A percentile compares a stretch with the other conserved stretches of the same genome.
phyloP scores from a whole-genome alignment of 2,329 filamentous ascomycete species.

The Davidsoniella australis region DNA sequence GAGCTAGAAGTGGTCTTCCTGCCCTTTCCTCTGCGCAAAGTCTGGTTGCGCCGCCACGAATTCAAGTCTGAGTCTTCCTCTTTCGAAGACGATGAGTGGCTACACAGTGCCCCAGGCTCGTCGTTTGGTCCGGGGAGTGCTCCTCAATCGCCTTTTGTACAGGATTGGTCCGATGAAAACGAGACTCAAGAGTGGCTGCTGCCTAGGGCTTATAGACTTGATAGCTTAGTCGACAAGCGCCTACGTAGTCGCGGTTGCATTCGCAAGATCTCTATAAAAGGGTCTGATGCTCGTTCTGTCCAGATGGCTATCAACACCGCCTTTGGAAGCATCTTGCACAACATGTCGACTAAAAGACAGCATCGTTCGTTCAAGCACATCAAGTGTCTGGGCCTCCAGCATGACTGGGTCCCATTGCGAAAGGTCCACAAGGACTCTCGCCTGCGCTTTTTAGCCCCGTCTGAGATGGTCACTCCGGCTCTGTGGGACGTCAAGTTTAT shows the following conservation, averaged over 20 bases:
- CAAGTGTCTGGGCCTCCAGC: slow-evolving; percentile 41
- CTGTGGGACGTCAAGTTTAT: slow-evolving; percentile 58
- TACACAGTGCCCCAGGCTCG: slow-evolving; percentile 19
- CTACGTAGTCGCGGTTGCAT: slow-evolving; percentile 60
- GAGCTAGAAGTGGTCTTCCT: slow-evolving; percentile 60
- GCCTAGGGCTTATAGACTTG: slow-evolving; percentile 48
- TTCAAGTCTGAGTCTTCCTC: slow-evolving; percentile 25
- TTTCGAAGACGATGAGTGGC: slow-evolving; percentile 33
- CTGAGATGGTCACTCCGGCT: slow-evolving; percentile 57
- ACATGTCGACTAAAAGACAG: slow-evolving; percentile 3
- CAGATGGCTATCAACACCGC: slow-evolving; percentile 43
- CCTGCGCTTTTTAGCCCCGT: slow-evolving; percentile 50
- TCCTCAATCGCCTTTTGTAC: slow-evolving; percentile 29
- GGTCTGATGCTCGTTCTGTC: slow-evolving; percentile 50
- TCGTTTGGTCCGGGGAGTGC: not conserved
- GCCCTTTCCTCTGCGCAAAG: slow-evolving; percentile 44
- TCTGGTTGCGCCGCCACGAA: slow-evolving; percentile 35
- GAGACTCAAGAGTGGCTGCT: slow-evolving; percentile 43
- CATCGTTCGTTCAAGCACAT: not conserved
- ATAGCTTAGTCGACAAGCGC: slow-evolving; percentile 48
- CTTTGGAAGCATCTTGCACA: slow-evolving; percentile 38
- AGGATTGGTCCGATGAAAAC: slow-evolving; percentile 30
- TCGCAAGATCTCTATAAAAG: slow-evolving; percentile 42
- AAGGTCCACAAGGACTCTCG: slow-evolving; percentile 60
- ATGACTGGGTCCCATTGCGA: slow-evolving; percentile 57